A percentile compares a stretch with the other conserved stretches of the same genome.
These are phyloP conservation scores for Iberis amara DNA, from an alignment of 441 rosid species.

Conservation along the genomic window DNA sequence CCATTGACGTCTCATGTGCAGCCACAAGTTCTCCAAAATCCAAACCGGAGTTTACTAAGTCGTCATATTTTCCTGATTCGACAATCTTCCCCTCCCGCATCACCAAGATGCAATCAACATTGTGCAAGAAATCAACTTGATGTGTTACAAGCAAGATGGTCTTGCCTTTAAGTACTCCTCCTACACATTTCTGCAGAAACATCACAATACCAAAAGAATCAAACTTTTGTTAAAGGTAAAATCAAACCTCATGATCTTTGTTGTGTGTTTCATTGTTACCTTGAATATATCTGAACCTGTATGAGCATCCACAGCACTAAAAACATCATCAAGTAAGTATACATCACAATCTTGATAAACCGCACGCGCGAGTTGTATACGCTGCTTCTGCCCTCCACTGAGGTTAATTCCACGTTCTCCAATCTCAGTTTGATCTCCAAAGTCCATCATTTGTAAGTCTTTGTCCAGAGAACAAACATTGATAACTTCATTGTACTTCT, in stretches of 20 bases:
- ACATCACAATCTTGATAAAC: constrained; percentile 90
- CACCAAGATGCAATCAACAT: constrained; percentile 77
- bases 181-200: constrained; percentile 62
- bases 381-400: constrained; percentile 95
- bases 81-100: constrained; percentile 87
- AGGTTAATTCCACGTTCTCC: constrained; percentile 96
- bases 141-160: constrained; percentile 85
- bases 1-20: constrained; percentile 86
- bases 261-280: constrained; percentile 33
- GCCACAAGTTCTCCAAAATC: constrained; percentile 46
- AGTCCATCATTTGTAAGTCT: constrained; percentile 90
- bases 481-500: constrained; percentile 54
- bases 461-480: constrained; percentile 76
- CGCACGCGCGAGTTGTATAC: constrained; percentile 87
- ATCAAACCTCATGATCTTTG: background rate
- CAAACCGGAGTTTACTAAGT: constrained; percentile 30
- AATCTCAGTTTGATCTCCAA: constrained; percentile 89
- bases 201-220: constrained; percentile 16
- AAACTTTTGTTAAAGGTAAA: background rate
- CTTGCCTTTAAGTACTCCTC: constrained; percentile 77
- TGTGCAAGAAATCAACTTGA: constrained; percentile 90
- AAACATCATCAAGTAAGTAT: constrained; percentile 86
- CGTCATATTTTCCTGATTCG: constrained; percentile 75
- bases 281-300: constrained; percentile 86
- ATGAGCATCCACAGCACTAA: constrained; percentile 97